These are phyloP conservation scores for Nitzschia sp. DNA, from an alignment of 108 stramenopile genomes.

Conservation along the genomic window DNA sequence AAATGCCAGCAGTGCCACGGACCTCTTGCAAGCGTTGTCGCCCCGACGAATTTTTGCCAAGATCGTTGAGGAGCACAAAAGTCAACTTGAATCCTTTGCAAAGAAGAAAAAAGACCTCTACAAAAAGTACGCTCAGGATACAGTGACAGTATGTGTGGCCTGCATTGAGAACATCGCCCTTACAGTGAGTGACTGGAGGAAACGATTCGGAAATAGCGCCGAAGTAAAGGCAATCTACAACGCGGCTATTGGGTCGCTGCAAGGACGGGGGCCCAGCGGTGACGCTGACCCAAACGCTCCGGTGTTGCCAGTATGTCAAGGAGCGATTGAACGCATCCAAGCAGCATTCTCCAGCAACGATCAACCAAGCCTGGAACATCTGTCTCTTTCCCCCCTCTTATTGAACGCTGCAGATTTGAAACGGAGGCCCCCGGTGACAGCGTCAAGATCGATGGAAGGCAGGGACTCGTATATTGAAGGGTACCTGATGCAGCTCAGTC, in stretches of 20 bases:
- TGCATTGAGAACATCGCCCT: constrained; percentile 64
- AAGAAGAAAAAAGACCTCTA: constrained; percentile 43
- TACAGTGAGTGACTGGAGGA: constrained; percentile 39
- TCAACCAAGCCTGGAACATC: background rate
- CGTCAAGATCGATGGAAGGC: constrained; percentile 16
- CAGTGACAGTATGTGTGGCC: constrained; percentile 51
- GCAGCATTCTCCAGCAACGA: constrained; percentile 22
- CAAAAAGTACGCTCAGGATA: constrained; percentile 43
- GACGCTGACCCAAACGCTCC: constrained; percentile 32
- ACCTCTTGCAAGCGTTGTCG: constrained; percentile 33
- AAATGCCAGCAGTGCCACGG: constrained; percentile 25
- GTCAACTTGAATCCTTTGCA: constrained; percentile 30
- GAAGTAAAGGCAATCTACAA: constrained; percentile 38
- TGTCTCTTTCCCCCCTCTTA: constrained; percentile 28
- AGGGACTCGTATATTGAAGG: constrained; percentile 28
- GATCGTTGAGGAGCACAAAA: constrained; percentile 39
- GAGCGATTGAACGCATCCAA: constrained; percentile 48
- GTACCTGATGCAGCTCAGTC: constrained; percentile 47
- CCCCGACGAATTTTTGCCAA: constrained; percentile 38
- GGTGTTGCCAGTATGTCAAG: constrained; percentile 36
- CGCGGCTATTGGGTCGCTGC: constrained; percentile 36
- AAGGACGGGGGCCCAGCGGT: constrained; percentile 32
- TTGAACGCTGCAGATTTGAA: constrained; percentile 16
- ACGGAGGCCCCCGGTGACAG: constrained; percentile 22
- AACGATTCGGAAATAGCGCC: constrained; percentile 35